Base-by-base conservation (phyloP, 371 early-diverging fungal genomes). In the Mortierella sp. region DNA sequence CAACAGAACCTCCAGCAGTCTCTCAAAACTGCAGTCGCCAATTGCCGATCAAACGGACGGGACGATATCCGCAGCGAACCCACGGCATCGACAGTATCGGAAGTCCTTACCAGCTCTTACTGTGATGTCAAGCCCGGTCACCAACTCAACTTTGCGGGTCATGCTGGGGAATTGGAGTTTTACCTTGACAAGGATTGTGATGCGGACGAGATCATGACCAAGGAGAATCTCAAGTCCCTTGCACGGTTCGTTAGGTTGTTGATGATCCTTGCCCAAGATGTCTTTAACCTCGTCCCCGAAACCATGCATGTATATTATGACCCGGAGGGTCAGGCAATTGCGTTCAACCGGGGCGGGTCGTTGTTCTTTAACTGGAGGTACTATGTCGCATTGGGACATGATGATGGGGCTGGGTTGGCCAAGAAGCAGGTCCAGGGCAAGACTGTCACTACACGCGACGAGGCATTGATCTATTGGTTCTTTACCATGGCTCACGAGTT, bases 401-500 rank as follows among this genome's bases (percentile, higher is more conserved):
- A 88, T 51, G 71, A 80, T 0, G 79, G 76, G 1, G 81, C 81
- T 7, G 84, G 84, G 3, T 16, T 29, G 29, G 71, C 72, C 48
- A 71, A 46, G 72, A 77, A 63, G 74, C 56, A 46, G 71, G 74
- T 54, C 43, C 79, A 70, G 74, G 78, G 71, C 60, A 77, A 38
- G 90, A 92, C 65, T 77, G 82, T 84, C 55, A 56, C 76, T 43
- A 76, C 84, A 4, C 51, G 81, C 5, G 88, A 89, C 29, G 94
- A 95, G 44, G 90, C 91, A 0, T 75, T 92, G 77, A 94, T 94
- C 71, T 96, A 95, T 82, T 97, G 97, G 97, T 97, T 95, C 83
- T 93, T 97, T 93, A 95, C 93, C 2, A 84, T 93, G n/a, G 95
- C 96, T 79, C 98, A 98, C 83, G 98, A 97, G 87, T 83, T 98